phyloP scores from a whole-genome alignment of 306 rosid species.

The Quercus alba region DNA sequence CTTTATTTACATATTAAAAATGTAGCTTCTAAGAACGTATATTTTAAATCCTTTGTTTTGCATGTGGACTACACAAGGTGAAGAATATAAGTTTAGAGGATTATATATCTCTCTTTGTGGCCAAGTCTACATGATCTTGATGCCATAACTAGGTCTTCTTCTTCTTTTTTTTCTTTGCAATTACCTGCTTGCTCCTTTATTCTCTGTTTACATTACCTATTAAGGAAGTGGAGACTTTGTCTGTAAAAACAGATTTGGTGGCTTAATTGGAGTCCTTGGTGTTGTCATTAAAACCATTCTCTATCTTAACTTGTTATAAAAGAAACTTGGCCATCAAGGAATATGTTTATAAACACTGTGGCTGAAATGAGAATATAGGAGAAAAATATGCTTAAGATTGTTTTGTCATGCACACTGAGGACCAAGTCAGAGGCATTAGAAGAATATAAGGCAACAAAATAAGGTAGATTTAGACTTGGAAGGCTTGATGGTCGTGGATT shows the following conservation, averaged over 20 bases:
- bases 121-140: neutral
- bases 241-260: neutral
- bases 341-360: neutral
- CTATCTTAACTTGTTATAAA: neutral
- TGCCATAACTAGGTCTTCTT: neutral
- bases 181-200: neutral
- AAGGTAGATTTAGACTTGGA: neutral
- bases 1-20: neutral
- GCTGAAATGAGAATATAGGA: neutral
- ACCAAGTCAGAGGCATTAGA: neutral
- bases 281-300: neutral
- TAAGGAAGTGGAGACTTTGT: neutral
- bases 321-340: neutral
- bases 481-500: neutral
- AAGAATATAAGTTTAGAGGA: neutral
- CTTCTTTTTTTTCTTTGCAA: neutral
- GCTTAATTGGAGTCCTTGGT: neutral
- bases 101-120: neutral
- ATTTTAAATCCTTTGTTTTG: neutral
- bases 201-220: neutral
- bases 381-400: neutral
- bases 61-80: neutral
- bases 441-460: neutral
- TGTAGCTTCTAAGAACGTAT: too few species aligned
- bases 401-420: neutral